These are phyloP conservation scores for Chaetomium cochliodes DNA, from an alignment of 495 filamentous ascomycete species.

Conservation along the genomic window DNA sequence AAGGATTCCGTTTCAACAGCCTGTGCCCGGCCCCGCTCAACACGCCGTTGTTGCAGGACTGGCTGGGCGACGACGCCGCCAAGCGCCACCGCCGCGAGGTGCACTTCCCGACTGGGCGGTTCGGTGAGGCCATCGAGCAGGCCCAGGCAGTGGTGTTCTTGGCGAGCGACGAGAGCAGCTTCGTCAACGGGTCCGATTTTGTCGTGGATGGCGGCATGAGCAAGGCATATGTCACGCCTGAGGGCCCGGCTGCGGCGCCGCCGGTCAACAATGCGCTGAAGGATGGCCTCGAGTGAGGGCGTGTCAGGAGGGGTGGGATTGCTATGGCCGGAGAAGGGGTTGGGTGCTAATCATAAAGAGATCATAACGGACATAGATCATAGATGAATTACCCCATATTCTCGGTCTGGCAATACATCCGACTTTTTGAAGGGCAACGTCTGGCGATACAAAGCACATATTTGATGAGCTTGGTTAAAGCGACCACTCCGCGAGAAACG, in stretches of 20 bases:
- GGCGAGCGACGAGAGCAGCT: conserved; percentile 90
- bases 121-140: conserved; percentile 94
- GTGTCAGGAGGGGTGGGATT: conserved; percentile 7
- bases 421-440: too few species aligned
- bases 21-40: conserved; percentile 93
- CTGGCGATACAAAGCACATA: too few species aligned
- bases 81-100: conserved; percentile 87
- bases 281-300: conserved; percentile 30
- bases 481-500: too few species aligned
- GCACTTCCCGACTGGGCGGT: conserved; percentile 92
- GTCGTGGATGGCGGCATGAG: conserved; percentile 97
- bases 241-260: conserved; percentile 68
- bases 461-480: too few species aligned
- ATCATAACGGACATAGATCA: too few species aligned
- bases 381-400: too few species aligned
- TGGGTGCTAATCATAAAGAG: too few species aligned
- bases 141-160: conserved; percentile 92
- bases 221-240: conserved; percentile 90
- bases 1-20: conserved; percentile 84
- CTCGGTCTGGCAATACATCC: too few species aligned
- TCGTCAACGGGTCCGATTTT: conserved; percentile 89
- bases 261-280: conserved; percentile 67
- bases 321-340: background rate
- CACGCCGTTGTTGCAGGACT: conserved; percentile 84
- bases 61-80: conserved; percentile 82